Percentiles rank a stretch among this genome's conserved stretches.
phyloP scores from a whole-genome alignment of 2,329 filamentous ascomycete species.

The Hymenoscyphus albidus region DNA sequence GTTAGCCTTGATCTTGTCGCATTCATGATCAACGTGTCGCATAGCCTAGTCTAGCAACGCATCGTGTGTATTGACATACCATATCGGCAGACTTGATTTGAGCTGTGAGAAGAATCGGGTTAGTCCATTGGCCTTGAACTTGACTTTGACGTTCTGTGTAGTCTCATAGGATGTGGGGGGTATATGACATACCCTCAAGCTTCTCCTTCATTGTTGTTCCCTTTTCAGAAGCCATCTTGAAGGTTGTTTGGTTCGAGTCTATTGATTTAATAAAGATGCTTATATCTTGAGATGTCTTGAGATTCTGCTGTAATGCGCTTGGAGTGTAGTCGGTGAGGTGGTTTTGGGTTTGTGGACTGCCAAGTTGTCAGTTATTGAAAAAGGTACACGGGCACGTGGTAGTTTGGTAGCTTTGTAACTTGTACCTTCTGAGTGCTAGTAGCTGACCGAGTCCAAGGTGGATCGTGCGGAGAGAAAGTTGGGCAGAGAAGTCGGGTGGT shows the following conservation, averaged over 20 bases:
- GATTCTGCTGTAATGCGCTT: neutral
- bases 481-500: too few relatives aligned
- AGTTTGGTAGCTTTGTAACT: too few relatives aligned
- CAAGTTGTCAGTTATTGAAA: neutral
- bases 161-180: neutral
- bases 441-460: too few relatives aligned
- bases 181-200: conserved; percentile 31
- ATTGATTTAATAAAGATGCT: neutral
- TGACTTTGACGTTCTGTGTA: neutral
- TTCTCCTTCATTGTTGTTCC: conserved; percentile 27
- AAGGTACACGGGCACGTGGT: neutral
- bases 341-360: neutral
- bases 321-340: conserved; percentile 1
- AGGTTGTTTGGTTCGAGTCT: neutral
- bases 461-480: too few relatives aligned
- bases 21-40: neutral
- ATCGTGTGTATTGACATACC: conserved; percentile 52
- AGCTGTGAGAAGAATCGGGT: conserved; percentile 49
- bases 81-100: conserved; percentile 98
- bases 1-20: neutral
- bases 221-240: conserved; percentile 31
- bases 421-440: too few relatives aligned
- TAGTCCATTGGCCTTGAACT: conserved; percentile 11
- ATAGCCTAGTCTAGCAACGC: neutral
- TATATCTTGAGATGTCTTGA: neutral